Percentiles rank a stretch among this genome's conserved stretches.
These are phyloP conservation scores for Jaapia argillacea DNA, from an alignment of 768 basidiomycete genomes.

Conservation along the genomic window DNA sequence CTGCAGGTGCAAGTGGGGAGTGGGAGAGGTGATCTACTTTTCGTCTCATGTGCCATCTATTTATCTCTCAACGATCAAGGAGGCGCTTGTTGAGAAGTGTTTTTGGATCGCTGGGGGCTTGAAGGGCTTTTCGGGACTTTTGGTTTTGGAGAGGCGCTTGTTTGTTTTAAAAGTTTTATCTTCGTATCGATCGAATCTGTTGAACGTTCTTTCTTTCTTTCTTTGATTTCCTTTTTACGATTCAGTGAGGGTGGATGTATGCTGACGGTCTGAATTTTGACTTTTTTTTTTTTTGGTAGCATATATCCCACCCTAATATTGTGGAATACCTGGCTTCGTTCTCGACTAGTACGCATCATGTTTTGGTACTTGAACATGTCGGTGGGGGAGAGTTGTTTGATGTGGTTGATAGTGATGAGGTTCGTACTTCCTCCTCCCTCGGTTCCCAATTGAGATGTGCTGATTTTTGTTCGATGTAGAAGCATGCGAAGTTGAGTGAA, in stretches of 20 bases:
- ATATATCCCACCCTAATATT: slow-evolving; percentile 76
- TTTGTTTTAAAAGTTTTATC: no score
- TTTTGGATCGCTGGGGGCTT: no score
- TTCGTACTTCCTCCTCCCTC: slow-evolving; percentile 21
- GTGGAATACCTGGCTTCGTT: slow-evolving; percentile 63
- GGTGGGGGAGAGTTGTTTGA: slow-evolving; percentile 77
- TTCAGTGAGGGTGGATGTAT: no score
- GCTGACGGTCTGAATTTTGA: no score
- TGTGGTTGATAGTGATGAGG: slow-evolving; percentile 48
- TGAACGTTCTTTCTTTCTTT: no score
- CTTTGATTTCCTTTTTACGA: no score
- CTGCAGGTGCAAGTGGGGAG: neutral
- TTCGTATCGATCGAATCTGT: no score
- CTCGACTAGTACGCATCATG: slow-evolving; percentile 62
- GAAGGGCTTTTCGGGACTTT: no score
- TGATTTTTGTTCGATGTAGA: slow-evolving; percentile 4
- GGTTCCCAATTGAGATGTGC: slow-evolving; percentile 22
- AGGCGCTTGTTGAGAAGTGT: no score
- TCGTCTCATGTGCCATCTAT: no score
- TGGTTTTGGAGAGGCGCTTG: no score
- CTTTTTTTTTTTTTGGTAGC: slow-evolving; percentile 26
- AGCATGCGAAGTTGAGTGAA: slow-evolving; percentile 24
- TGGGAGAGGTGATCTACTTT: slow-evolving; percentile 6
- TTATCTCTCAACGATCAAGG: no score
- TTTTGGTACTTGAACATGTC: slow-evolving; percentile 69